phyloP scores from a whole-genome alignment of 257 asterid genomes.

The Lavandula angustifolia region DNA sequence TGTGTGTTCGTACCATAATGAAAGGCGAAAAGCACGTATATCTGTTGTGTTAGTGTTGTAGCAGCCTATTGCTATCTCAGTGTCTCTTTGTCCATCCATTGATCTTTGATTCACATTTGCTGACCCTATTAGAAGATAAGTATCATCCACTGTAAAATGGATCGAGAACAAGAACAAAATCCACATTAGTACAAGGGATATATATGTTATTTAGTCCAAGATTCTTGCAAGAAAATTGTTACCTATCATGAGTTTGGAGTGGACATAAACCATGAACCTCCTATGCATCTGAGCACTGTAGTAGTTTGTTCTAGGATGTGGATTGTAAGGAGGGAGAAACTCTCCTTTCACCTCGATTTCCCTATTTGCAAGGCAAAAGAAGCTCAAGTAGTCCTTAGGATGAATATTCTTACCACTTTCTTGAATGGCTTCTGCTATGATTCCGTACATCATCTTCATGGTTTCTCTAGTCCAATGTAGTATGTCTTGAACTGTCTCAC shows the following conservation, averaged over 20 bases:
- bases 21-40: conserved; percentile 67
- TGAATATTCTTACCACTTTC: conserved; percentile 57
- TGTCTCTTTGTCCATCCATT: conserved; percentile 88
- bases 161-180: background rate
- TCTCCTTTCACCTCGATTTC: conserved; percentile 73
- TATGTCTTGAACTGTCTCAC: conserved; percentile 77
- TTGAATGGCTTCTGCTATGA: conserved; percentile 62
- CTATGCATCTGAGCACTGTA: conserved; percentile 74
- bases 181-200: conserved; percentile 6
- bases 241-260: conserved; percentile 96
- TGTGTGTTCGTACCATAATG: conserved; percentile 85
- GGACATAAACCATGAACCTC: conserved; percentile 93
- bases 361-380: conserved; percentile 87
- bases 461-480: conserved; percentile 83
- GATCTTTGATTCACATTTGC: conserved; percentile 92
- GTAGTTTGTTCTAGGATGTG: conserved; percentile 68
- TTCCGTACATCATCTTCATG: conserved; percentile 77
- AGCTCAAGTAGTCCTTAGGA: conserved; percentile 78
- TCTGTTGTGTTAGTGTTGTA: conserved; percentile 42
- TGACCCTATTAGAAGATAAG: conserved; percentile 74
- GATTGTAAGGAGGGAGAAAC: conserved; percentile 76
- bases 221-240: conserved; percentile 17
- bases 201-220: conserved; percentile 1
- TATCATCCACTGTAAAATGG: conserved; percentile 68
- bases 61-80: conserved; percentile 88